A percentile compares a stretch with the other conserved stretches of the same genome.
phyloP scores from a whole-genome alignment of 768 basidiomycete species.

The Mycena crocata region DNA sequence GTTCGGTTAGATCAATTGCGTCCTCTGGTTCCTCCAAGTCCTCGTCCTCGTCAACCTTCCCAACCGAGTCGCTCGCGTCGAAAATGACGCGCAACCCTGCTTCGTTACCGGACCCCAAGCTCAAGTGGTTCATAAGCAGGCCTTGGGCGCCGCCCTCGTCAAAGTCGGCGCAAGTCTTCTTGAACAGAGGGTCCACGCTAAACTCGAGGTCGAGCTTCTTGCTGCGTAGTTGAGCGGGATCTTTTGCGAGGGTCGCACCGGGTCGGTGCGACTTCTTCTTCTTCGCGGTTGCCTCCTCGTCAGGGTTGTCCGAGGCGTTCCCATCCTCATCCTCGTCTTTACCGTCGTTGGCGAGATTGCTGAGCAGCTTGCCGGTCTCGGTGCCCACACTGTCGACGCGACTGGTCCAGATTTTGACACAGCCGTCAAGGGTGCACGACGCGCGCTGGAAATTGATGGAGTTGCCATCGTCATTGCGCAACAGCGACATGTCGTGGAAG shows the following conservation, averaged over 20 bases:
- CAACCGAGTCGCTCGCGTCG: constrained; percentile 93
- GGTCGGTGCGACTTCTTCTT: constrained; percentile 77
- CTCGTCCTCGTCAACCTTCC: constrained; percentile 83
- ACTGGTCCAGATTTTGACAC: constrained; percentile 99
- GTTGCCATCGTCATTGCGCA: constrained; percentile 93
- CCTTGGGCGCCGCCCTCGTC: constrained; percentile 98
- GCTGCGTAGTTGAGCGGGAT: constrained; percentile 79
- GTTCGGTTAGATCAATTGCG: constrained; percentile 70
- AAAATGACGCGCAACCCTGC: constrained; percentile 92
- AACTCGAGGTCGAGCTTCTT: constrained; percentile 98
- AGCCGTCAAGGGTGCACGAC: constrained; percentile 96
- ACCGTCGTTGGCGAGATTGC: constrained; percentile 79
- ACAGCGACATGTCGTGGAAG: constrained; percentile 96
- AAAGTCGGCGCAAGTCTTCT: constrained; percentile 97
- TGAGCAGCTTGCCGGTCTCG: constrained; percentile 94
- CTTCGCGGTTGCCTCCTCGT: constrained; percentile 71
- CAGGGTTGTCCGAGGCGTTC: constrained; percentile 72
- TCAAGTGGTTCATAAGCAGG: constrained; percentile 95
- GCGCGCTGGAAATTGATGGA: constrained; percentile 99
- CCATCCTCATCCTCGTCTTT: constrained; percentile 70
- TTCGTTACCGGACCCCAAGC: constrained; percentile 80
- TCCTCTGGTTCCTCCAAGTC: constrained; percentile 77
- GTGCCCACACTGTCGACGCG: constrained; percentile 97
- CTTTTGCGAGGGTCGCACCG: constrained; percentile 91
- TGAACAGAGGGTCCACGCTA: constrained; percentile 95